These are phyloP conservation scores for Osmanthus fragrans DNA, from an alignment of 257 asterid species.

Conservation along the genomic window DNA sequence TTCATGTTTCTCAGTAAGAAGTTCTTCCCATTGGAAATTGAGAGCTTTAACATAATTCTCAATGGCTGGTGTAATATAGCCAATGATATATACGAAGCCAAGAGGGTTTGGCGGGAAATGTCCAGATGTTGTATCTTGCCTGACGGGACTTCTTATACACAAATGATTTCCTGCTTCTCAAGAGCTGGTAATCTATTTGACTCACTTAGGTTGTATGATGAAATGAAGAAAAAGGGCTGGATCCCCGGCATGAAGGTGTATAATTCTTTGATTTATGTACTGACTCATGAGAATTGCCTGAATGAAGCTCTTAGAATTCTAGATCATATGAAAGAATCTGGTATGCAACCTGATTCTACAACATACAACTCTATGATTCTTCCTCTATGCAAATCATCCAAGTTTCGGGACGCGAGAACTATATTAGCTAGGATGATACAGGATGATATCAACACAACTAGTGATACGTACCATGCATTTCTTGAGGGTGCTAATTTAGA, in stretches of 20 bases:
- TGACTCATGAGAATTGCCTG: slow-evolving; percentile 70
- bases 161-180: slow-evolving; percentile 82
- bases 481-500: slow-evolving; percentile 52
- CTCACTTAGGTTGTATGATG: slow-evolving; percentile 78
- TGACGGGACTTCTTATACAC: slow-evolving; percentile 60
- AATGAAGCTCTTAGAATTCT: slow-evolving; percentile 67
- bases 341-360: slow-evolving; percentile 48
- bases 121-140: slow-evolving; percentile 80
- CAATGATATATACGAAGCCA: slow-evolving; percentile 71
- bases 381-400: slow-evolving; percentile 70
- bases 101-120: slow-evolving; percentile 95
- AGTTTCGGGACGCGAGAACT: slow-evolving; percentile 63
- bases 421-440: slow-evolving; percentile 60
- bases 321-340: slow-evolving; percentile 63
- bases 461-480: slow-evolving; percentile 74
- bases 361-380: slow-evolving; percentile 66
- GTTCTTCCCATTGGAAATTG: slow-evolving; percentile 77
- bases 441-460: slow-evolving; percentile 55
- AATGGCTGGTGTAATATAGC: slow-evolving; percentile 80
- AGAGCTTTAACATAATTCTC: slow-evolving; percentile 79
- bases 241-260: slow-evolving; percentile 65
- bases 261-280: slow-evolving; percentile 66
- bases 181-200: slow-evolving; percentile 69
- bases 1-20: slow-evolving; percentile 74
- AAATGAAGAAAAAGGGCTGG: slow-evolving; percentile 86